Conservation (phyloP, 1,284 basidiomycete species). For the Flammula alnicola region DNA sequence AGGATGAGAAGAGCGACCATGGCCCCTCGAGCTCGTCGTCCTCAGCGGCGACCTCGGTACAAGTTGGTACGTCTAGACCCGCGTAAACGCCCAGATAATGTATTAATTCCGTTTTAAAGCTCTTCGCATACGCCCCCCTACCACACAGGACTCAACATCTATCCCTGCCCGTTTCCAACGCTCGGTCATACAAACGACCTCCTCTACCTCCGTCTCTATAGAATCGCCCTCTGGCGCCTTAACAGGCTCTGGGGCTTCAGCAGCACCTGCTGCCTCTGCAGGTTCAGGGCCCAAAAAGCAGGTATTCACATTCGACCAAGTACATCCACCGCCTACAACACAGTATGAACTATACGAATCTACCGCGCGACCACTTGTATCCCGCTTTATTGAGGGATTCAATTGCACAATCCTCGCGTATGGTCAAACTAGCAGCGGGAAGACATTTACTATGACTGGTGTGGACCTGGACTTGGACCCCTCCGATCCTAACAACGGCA, state of each 20-base stretch:
- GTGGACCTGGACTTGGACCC: conserved; percentile 85
- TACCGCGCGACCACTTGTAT: conserved; percentile 85
- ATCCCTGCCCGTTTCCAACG: conserved; percentile 95
- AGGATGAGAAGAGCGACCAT: conserved; percentile 50
- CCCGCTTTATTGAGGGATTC: conserved; percentile 93
- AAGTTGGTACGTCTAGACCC: conserved; percentile 71
- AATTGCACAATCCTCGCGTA: conserved; percentile 99
- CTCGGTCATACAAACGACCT: conserved; percentile 80
- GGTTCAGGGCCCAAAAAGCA: conserved; percentile 76
- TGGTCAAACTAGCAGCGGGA: conserved; percentile 96
- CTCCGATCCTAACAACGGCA: conserved; percentile 72
- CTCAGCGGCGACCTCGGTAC: conserved; percentile 78
- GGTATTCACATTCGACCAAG: conserved; percentile 92
- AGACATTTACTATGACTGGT: conserved; percentile 97
- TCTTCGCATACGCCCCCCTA: conserved; percentile 90
- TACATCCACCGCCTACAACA: conserved; percentile 81
- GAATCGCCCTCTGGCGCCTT: conserved; percentile 62
- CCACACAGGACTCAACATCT: conserved; percentile 77
- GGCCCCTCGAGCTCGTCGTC: conserved; percentile 70
- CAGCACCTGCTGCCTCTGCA: conserved; percentile 55
- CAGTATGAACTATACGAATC: conserved; percentile 87
- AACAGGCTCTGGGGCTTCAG: conserved; percentile 45
- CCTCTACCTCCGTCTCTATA: conserved; percentile 73
- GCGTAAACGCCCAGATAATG: background rate
- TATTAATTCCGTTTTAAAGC: conserved; percentile 52